Evolutionary conservation across 495 filamentous ascomycete genomes (phyloP), one percentile per base, ranked within the genome.

Genomic region (Baudoinia panamericana): DNA sequence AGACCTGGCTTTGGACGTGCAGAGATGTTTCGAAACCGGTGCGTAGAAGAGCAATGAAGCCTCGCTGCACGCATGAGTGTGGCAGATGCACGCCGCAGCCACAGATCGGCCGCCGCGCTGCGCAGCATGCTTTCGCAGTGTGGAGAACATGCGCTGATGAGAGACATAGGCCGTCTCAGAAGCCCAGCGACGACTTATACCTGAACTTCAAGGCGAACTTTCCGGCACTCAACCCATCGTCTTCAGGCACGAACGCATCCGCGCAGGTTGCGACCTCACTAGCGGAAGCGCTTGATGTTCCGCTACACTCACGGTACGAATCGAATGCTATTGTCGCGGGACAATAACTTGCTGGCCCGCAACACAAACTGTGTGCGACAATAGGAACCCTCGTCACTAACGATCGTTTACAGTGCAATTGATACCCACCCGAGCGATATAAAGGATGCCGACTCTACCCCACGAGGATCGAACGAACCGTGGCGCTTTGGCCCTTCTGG

Each of bases 131-230:
- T 34, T 18, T 18, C 20, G 17, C 6, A 21, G 20, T 18, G 22
- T 17, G 22, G 13, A 36, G 24, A 34, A 9, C 22, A 29, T 8
- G 25, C 15, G 31, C 41, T 45, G 41, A 45, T 20, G 18, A 17
- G 13, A 36, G 4, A 17, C 2, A 36, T 40, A 82, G 75, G 52
- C 86, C 76, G 53, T 75, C 81, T 30, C 85, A 86, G 61, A 94
- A 93, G 67, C 86, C 86, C 28, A 76, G 71, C 53, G 77, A 83
- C 51, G 84, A 87, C 46, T 71, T 94, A 50, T 76, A 87, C 65
- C 77, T 71, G 56, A 75, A 72, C 62, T 94, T 94, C 67, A 80
- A 80, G 55, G 75, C 80, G 43, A 74, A 68, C 41, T 93, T 88
- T 52, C 74, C 81, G 39, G 71, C 84, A 2, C 20, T 48, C 17